Conservation (phyloP, 139 green algal genomes). For the Closterium sp. region DNA sequence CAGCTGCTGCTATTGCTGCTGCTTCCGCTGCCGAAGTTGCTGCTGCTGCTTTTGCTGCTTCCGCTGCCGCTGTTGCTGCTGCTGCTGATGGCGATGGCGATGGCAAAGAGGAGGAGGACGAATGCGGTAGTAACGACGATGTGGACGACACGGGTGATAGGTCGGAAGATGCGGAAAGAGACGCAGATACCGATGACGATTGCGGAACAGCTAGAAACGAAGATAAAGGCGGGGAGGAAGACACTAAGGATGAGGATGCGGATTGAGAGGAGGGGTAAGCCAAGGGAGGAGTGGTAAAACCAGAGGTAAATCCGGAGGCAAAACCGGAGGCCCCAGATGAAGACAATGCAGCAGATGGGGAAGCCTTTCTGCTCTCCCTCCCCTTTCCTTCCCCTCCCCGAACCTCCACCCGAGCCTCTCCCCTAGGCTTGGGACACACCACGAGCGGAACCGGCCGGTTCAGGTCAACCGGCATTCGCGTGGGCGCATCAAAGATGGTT, state of each 20-base stretch:
- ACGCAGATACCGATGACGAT: too few species aligned
- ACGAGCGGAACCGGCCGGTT: neutral
- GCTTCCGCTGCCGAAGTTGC: neutral
- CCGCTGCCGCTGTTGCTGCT: neutral
- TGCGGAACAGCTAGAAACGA: too few species aligned
- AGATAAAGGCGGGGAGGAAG: too few species aligned
- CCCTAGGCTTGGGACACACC: neutral
- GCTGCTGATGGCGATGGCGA: neutral
- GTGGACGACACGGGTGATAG: neutral
- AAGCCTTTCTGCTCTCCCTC: neutral
- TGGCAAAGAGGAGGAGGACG: neutral
- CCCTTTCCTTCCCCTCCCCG: neutral
- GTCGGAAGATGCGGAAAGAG: neutral
- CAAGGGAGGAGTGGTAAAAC: too few species aligned
- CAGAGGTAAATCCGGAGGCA: too few species aligned
- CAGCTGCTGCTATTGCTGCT: neutral
- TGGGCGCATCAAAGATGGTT: neutral
- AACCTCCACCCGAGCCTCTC: neutral
- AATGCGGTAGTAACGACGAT: neutral
- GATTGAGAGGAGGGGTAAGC: too few species aligned
- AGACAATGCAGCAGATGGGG: too few species aligned
- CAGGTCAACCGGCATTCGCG: neutral
- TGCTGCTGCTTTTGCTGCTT: conserved; percentile 2
- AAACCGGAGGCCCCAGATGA: too few species aligned
- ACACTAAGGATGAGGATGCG: too few species aligned